These are phyloP conservation scores for Micractinium sp. DNA, from an alignment of 139 green algal species.

Conservation along the genomic window DNA sequence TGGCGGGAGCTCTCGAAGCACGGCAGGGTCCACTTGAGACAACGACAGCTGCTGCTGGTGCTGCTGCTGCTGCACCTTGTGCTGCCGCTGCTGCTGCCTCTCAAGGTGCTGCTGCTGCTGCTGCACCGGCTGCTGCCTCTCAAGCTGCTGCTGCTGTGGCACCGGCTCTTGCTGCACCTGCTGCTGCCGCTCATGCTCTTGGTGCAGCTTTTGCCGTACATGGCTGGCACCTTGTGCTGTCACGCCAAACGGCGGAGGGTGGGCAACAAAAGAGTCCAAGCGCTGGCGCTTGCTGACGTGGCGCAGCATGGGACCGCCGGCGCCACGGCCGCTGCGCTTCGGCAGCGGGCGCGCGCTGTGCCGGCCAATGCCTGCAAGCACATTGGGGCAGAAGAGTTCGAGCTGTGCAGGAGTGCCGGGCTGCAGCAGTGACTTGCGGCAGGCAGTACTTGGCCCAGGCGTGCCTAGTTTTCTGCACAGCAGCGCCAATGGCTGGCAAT, in stretches of 20 bases:
- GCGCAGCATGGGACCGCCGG: background rate
- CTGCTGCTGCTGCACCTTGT: background rate
- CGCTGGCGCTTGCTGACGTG: conserved; percentile 19
- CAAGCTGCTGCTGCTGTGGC: too few species aligned
- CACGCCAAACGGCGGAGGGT: background rate
- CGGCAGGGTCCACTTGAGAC: conserved; percentile 45
- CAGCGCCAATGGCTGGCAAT: too few species aligned
- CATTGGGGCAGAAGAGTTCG: background rate
- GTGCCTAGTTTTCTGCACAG: too few species aligned
- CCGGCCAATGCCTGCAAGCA: conserved; percentile 7
- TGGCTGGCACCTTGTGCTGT: background rate
- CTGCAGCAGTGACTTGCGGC: too few species aligned
- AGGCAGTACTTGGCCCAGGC: too few species aligned
- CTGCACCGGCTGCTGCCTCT: too few species aligned
- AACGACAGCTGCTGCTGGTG: background rate
- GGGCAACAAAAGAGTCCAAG: background rate
- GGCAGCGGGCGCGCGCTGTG: background rate
- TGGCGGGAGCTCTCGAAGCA: conserved; percentile 47
- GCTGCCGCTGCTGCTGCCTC: background rate
- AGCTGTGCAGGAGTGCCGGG: too few species aligned
- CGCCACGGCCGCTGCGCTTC: background rate
- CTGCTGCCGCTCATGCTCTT: background rate
- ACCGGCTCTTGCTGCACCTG: background rate
- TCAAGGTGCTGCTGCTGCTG: too few species aligned
- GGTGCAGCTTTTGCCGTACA: background rate